Percentiles rank a stretch among this genome's conserved stretches.
Conservation (phyloP, 306 rosid genomes). For the Inga laurina region DNA sequence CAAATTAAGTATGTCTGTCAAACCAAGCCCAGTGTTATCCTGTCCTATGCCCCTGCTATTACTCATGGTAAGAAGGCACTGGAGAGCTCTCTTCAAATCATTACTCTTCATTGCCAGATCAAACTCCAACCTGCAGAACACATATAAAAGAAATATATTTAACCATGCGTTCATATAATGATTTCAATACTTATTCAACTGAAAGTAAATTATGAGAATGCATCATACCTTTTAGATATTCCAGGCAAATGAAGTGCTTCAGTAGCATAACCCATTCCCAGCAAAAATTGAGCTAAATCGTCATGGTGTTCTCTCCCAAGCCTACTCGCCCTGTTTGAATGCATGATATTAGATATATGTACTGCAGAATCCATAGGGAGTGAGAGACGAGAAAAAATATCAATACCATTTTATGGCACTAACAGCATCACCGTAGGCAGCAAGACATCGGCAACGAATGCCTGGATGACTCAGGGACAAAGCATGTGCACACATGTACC, state of each 20-base stretch:
- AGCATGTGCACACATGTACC: slow-evolving; percentile 99
- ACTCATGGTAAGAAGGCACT: slow-evolving; percentile 99
- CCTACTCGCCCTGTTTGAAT: slow-evolving; percentile 89
- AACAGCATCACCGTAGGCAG: slow-evolving; percentile 98
- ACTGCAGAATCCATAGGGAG: neutral
- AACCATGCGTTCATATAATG: slow-evolving; percentile 22
- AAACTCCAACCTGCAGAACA: slow-evolving; percentile 80
- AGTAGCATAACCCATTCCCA: slow-evolving; percentile 98
- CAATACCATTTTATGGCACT: slow-evolving; percentile 96
- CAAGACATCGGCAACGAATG: slow-evolving; percentile 97
- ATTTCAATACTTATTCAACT: neutral
- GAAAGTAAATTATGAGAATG: slow-evolving; percentile 10
- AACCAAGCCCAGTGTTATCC: slow-evolving; percentile 77
- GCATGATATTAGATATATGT: slow-evolving; percentile 29
- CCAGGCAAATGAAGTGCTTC: slow-evolving; percentile 99
- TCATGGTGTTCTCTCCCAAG: slow-evolving; percentile 99
- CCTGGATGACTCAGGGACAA: slow-evolving; percentile 95
- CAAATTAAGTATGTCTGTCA: slow-evolving; percentile 91
- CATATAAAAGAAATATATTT: neutral
- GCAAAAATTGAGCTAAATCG: slow-evolving; percentile 95
- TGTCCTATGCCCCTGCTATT: slow-evolving; percentile 92
- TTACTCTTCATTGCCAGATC: slow-evolving; percentile 98
- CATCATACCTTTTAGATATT: slow-evolving; percentile 85
- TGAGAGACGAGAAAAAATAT: neutral
- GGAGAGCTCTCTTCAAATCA: slow-evolving; percentile 97